A percentile compares a stretch with the other conserved stretches of the same genome.
phyloP scores from a whole-genome alignment of 768 basidiomycete species.

The Phanerochaete carnosa region DNA sequence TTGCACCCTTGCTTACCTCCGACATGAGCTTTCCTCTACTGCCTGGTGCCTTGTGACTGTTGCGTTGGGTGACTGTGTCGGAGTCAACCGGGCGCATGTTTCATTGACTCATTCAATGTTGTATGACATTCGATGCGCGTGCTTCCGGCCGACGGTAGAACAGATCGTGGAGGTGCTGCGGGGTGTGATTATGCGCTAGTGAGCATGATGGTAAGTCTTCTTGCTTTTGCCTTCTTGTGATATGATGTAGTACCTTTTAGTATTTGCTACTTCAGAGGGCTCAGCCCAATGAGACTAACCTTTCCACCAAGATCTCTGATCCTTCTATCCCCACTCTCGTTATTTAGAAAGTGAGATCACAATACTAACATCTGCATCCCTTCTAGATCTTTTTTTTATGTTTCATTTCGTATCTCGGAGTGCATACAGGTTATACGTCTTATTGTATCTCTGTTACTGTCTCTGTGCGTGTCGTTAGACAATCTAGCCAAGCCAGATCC shows the following conservation, averaged over 20 bases:
- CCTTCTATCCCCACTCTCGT: constrained; percentile 12
- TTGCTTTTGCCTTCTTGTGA: not conserved
- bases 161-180: too few species aligned
- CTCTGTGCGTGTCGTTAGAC: not conserved
- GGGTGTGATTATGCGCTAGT: not conserved
- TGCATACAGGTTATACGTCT: too few species aligned
- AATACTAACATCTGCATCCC: not conserved
- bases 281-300: constrained; percentile 70
- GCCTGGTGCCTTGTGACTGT: not conserved
- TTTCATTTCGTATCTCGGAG: too few species aligned
- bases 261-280: constrained; percentile 93
- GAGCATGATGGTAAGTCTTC: constrained; percentile 1
- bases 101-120: not conserved
- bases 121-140: not conserved
- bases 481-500: not conserved
- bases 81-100: not conserved
- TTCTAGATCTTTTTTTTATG: not conserved
- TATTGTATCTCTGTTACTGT: not conserved
- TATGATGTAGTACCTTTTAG: constrained; percentile 39
- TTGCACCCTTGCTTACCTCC: not conserved
- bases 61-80: too few species aligned
- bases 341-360: not conserved
- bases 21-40: not conserved
- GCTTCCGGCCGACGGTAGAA: too few species aligned
- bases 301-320: constrained; percentile 82